These are phyloP conservation scores for Pseudogymnoascus sp. DNA, from an alignment of 2,329 filamentous ascomycete genomes.

Conservation along the genomic window DNA sequence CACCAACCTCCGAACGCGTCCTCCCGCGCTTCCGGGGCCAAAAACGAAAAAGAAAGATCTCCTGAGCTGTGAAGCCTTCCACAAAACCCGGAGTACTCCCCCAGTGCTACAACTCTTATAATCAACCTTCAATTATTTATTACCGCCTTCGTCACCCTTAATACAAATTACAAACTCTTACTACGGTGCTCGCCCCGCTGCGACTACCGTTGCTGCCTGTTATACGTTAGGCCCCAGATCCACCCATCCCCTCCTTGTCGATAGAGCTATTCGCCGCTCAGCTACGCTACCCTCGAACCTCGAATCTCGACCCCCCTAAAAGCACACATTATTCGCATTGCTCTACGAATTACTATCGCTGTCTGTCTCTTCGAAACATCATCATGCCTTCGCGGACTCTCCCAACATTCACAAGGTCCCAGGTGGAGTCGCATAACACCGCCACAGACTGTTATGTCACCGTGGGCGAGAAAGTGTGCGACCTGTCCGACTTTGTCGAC, in stretches of 20 bases:
- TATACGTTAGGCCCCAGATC: background rate
- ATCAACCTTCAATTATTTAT: background rate
- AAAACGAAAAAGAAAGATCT: conserved; percentile 4
- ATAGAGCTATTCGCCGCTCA: background rate
- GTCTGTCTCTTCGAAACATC: background rate
- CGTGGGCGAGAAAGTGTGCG: conserved; percentile 83
- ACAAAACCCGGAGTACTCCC: background rate
- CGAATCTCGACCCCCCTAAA: background rate
- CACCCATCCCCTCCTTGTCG: background rate
- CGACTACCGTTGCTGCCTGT: background rate
- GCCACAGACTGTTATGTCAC: conserved; percentile 87
- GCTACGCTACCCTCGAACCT: background rate
- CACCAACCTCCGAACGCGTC: background rate
- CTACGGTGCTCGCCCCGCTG: background rate
- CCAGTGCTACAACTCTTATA: background rate
- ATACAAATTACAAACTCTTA: background rate
- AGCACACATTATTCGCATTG: background rate
- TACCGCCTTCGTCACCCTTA: background rate
- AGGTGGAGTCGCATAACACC: conserved; percentile 75
- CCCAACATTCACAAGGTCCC: conserved; percentile 71
- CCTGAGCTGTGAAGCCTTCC: background rate
- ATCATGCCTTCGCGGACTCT: conserved; percentile 73
- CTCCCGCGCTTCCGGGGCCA: background rate
- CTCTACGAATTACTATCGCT: background rate
- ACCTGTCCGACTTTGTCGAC: conserved; percentile 84